Conservation (phyloP, 1,139 yeast genomes). For the Debaryomyces robertsiae region DNA sequence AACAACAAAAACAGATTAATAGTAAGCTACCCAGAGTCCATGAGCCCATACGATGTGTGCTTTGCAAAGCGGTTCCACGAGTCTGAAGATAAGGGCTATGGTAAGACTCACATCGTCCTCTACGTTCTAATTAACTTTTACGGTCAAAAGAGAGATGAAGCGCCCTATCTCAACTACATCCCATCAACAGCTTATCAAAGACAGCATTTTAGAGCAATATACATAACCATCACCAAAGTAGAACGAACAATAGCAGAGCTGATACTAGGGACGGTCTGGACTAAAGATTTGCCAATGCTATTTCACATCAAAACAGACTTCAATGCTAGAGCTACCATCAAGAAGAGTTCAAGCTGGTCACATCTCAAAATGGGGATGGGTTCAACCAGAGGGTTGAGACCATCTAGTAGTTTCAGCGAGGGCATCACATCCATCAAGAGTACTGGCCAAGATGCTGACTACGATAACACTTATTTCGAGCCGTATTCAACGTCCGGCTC, state of each 20-base stretch:
- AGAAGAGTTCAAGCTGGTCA: conserved; percentile 18
- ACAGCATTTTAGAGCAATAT: conserved; percentile 1
- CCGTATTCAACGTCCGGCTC: background rate
- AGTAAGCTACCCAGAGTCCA: conserved; percentile 17
- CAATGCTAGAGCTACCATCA: conserved; percentile 8
- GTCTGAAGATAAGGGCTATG: conserved; percentile 20
- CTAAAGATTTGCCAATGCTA: conserved; percentile 21
- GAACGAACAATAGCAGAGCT: conserved; percentile 22
- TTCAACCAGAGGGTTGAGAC: conserved; percentile 13
- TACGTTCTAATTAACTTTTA: conserved; percentile 14
- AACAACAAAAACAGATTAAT: conserved; percentile 12
- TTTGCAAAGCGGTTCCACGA: conserved; percentile 10
- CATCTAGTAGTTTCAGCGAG: conserved; percentile 12
- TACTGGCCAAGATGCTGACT: background rate
- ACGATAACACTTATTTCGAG: background rate
- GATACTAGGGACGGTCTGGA: conserved; percentile 22
- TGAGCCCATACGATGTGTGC: conserved; percentile 21
- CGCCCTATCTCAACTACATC: conserved; percentile 8
- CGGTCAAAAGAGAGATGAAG: conserved; percentile 4
- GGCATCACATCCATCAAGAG: conserved; percentile 5
- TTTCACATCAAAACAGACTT: conserved; percentile 7
- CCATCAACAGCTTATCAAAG: conserved; percentile 6
- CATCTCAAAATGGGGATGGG: conserved; percentile 14
- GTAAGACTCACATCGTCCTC: conserved; percentile 13
- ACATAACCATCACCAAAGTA: conserved; percentile 11